Evolutionary conservation across 2,329 filamentous ascomycete species (phyloP).

Genomic region (Venturia effusa): DNA sequence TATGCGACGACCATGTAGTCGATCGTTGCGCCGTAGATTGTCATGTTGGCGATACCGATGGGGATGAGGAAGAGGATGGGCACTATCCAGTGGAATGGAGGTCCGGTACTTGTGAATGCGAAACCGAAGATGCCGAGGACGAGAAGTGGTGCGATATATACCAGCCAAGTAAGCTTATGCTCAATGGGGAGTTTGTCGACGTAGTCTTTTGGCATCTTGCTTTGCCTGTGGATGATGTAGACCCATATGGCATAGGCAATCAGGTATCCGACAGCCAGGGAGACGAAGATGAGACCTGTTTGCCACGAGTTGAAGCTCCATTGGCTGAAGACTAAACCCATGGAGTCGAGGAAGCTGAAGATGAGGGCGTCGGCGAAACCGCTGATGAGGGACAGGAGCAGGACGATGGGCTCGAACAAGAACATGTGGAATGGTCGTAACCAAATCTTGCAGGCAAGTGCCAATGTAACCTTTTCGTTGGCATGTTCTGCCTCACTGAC

Average conservation of each 20-base stretch:
- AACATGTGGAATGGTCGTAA: slow-evolving; percentile 62
- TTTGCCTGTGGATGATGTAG: slow-evolving; percentile 43
- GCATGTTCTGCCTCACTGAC: slow-evolving; percentile 58
- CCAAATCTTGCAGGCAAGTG: slow-evolving; percentile 40
- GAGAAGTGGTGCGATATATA: slow-evolving; percentile 50
- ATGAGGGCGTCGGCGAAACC: slow-evolving; percentile 67
- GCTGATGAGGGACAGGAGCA: slow-evolving; percentile 57
- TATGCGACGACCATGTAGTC: slow-evolving; percentile 69
- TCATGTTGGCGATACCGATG: slow-evolving; percentile 63
- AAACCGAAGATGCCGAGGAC: slow-evolving; percentile 61
- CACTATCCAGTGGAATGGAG: slow-evolving; percentile 54
- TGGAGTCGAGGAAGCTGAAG: slow-evolving; percentile 66
- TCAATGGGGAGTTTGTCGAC: slow-evolving; percentile 45
- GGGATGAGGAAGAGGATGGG: slow-evolving; percentile 54
- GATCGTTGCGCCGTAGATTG: slow-evolving; percentile 66
- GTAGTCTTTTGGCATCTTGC: slow-evolving; percentile 31
- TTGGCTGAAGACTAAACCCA: slow-evolving; percentile 54
- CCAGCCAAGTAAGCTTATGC: slow-evolving; percentile 52
- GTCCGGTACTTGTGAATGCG: slow-evolving; percentile 55
- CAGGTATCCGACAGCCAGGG: slow-evolving; percentile 45
- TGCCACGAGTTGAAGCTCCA: slow-evolving; percentile 50
- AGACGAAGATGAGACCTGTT: slow-evolving; percentile 51
- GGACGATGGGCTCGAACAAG: slow-evolving; percentile 61
- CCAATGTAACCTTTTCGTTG: slow-evolving; percentile 28
- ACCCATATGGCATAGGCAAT: slow-evolving; percentile 51